Evolutionary conservation across 768 basidiomycete species (phyloP).

Genomic region (Suillus paluster): DNA sequence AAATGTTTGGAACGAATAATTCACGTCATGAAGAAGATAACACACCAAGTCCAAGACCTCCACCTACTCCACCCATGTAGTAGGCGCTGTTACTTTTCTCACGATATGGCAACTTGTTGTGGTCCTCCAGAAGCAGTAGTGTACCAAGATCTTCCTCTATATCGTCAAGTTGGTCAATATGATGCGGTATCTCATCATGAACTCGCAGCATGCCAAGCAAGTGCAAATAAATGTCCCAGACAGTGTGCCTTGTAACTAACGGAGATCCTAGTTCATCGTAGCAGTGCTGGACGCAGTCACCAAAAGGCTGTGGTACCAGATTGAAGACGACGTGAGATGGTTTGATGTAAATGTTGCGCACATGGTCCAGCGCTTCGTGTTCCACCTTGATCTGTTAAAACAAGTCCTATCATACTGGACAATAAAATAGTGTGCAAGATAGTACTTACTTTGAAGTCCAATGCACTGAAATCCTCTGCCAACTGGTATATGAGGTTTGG

Average conservation of each 20-base stretch:
- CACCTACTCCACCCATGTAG: slow-evolving; percentile 13
- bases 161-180: no score
- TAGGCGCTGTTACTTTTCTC: background rate
- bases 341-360: slow-evolving; percentile 32
- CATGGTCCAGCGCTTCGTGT: slow-evolving; percentile 11
- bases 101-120: background rate
- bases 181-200: no score
- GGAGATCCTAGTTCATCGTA: slow-evolving; percentile 32
- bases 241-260: slow-evolving; percentile 14
- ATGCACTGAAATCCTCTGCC: slow-evolving; percentile 30
- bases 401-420: no score
- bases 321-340: slow-evolving; percentile 39
- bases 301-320: slow-evolving; percentile 37
- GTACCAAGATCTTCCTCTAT: no score
- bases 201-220: slow-evolving; percentile 1
- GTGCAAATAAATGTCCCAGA: slow-evolving; percentile 23
- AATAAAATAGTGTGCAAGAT: background rate
- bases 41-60: background rate
- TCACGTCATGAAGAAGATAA: no score
- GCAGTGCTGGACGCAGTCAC: slow-evolving; percentile 12
- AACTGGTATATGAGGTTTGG: slow-evolving; percentile 38
- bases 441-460: slow-evolving; percentile 41
- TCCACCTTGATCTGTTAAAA: no score
- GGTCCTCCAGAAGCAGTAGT: background rate
- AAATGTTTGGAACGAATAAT: no score